Base-by-base conservation (phyloP, 768 basidiomycete genomes). In the Tulasnella sp. region DNA sequence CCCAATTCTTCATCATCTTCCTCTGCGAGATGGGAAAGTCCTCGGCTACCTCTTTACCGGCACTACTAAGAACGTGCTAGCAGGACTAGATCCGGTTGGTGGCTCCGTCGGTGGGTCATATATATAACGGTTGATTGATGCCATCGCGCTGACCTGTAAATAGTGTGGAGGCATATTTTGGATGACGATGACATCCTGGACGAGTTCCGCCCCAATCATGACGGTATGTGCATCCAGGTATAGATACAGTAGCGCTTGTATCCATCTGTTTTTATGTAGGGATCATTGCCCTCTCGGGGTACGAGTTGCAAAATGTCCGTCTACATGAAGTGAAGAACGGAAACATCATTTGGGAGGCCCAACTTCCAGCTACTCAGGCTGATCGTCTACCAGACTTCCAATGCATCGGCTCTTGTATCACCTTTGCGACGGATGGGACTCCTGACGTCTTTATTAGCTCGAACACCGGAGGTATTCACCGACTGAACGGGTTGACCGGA, bases 91-190 rank as follows among this genome's bases (percentile, higher is more conserved):
- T 77, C 84, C 86, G 7, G 81, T 83, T 9, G 85, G 89, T 75
- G 94, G 94, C 0, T 83, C 83, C 65, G 80, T 95, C 77, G 88
- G 94, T 94, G 78, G 75, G 87, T 78, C 40, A 29, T 26, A 41
- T 40, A 29, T 6, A 40, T 2, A 3, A 1, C n/a, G 62, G 35
- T 26, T 36, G 40, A 16, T 69, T 64, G 40, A 29, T 35, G 16
- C 39, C 0, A 26, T 12, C 6, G 32, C n/a, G 34, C 37, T 34
- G 9, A 17, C 29, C 42, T 42, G 40, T 69, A n/a, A 41, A 69
- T 67, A 93, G 92, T 83, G 22, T 97, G 95, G 95, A 84, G 95
- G 79, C 86, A 91, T 79, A 79, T 90, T 71, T 89, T 89, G 75
- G 89, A 90, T n/a, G 77, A 84, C 2, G 83, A 84, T 35, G 94